Conservation (phyloP, 1,139 yeast genomes). For the Blastobotrys serpentis region DNA sequence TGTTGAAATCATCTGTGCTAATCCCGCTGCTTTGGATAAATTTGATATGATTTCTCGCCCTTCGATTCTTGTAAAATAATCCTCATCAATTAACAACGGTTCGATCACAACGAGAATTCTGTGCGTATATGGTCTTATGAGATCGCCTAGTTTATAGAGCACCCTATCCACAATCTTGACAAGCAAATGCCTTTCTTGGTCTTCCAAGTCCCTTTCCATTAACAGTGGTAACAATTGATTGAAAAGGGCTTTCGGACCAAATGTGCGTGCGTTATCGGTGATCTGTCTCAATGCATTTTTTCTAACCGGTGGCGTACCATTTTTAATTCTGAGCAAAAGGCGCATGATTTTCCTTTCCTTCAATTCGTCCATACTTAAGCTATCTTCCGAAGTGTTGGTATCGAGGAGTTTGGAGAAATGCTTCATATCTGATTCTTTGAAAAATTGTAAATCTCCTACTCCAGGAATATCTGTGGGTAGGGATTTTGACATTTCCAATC, state of each 20-base stretch:
- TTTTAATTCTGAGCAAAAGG: slow-evolving; percentile 66
- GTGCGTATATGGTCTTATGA: slow-evolving; percentile 71
- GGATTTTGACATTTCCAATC: slow-evolving; percentile 31
- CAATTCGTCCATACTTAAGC: slow-evolving; percentile 51
- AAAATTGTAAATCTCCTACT: slow-evolving; percentile 58
- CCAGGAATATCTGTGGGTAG: slow-evolving; percentile 63
- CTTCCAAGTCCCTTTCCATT: slow-evolving; percentile 70
- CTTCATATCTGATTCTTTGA: slow-evolving; percentile 69
- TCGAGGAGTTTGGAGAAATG: slow-evolving; percentile 65
- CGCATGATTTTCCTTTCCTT: slow-evolving; percentile 63
- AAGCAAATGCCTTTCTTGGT: slow-evolving; percentile 78
- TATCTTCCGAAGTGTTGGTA: slow-evolving; percentile 36
- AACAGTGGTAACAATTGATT: slow-evolving; percentile 70
- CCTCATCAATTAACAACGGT: slow-evolving; percentile 81
- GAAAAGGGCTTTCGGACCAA: slow-evolving; percentile 72
- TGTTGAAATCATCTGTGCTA: slow-evolving; percentile 71
- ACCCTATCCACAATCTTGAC: slow-evolving; percentile 75
- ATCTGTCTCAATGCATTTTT: slow-evolving; percentile 69
- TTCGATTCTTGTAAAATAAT: slow-evolving; percentile 66
- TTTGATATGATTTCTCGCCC: slow-evolving; percentile 78
- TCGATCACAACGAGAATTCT: slow-evolving; percentile 71
- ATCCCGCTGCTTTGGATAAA: slow-evolving; percentile 77
- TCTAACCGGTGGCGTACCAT: slow-evolving; percentile 68
- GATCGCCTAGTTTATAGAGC: slow-evolving; percentile 60
- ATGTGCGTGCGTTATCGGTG: slow-evolving; percentile 59